phyloP scores from a whole-genome alignment of 352 stramenopile species.

The Ophiocytium majus region DNA sequence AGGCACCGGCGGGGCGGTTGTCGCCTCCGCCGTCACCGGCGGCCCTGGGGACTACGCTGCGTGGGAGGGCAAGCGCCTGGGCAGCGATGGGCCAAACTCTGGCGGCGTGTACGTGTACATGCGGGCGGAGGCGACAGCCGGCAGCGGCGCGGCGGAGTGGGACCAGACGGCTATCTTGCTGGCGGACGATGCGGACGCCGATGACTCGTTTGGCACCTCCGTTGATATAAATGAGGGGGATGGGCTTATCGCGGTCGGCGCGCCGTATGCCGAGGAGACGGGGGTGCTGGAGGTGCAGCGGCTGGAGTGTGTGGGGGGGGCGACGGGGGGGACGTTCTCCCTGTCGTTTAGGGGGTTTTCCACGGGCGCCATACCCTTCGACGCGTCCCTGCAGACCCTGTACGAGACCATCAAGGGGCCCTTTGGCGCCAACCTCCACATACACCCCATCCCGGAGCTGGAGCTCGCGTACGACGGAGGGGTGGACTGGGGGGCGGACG shows the following conservation, averaged over 20 bases:
- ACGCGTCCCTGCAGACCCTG: conserved; percentile 38
- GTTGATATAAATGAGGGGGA: conserved; percentile 32
- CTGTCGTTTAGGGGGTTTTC: conserved; percentile 48
- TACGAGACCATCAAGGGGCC: conserved; percentile 36
- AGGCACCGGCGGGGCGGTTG: conserved; percentile 29
- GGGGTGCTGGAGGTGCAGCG: conserved; percentile 35
- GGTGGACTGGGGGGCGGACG: conserved; percentile 18
- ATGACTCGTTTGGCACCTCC: conserved; percentile 42
- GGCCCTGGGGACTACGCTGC: conserved; percentile 46
- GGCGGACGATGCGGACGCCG: conserved; percentile 41
- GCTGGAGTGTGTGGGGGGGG: background rate
- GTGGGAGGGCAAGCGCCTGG: conserved; percentile 52
- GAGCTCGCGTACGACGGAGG: conserved; percentile 30
- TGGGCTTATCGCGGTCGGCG: conserved; percentile 39
- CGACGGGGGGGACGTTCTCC: conserved; percentile 32
- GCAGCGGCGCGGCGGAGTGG: background rate
- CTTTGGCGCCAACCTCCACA: conserved; percentile 36
- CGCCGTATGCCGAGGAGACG: conserved; percentile 48
- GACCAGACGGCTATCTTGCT: conserved; percentile 6
- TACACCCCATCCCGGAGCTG: conserved; percentile 47
- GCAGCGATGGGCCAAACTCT: conserved; percentile 30
- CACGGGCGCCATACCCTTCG: conserved; percentile 26
- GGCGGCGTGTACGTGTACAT: conserved; percentile 45
- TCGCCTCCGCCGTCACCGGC: conserved; percentile 19
- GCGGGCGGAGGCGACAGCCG: conserved; percentile 24